These are phyloP conservation scores for Ettlia oleoabundans DNA, from an alignment of 139 green algal genomes.

Conservation along the genomic window DNA sequence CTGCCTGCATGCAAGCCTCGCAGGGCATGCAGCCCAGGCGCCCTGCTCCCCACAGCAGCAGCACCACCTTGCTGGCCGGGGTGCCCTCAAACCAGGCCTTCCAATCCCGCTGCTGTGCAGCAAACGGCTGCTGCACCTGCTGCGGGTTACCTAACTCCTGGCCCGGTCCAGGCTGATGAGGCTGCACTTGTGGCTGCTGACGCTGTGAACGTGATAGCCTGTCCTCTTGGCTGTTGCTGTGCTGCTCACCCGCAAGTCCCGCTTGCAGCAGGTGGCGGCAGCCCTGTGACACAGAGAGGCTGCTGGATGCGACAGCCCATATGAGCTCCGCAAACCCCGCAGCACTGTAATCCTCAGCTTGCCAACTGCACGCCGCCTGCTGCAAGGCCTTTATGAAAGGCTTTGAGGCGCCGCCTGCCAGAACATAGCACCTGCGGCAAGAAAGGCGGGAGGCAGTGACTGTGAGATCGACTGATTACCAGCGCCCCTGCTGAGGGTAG, in stretches of 20 bases:
- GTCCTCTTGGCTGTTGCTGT: neutral
- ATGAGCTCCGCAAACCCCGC: conserved; percentile 10
- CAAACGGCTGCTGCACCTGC: neutral
- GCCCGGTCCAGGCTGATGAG: neutral
- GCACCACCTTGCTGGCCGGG: neutral
- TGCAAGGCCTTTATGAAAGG: conserved; percentile 1
- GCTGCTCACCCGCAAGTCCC: neutral
- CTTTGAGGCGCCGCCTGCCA: conserved; percentile 27
- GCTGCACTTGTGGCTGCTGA: neutral
- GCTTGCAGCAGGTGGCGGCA: neutral
- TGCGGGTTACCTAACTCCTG: neutral
- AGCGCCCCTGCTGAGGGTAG: too few species aligned
- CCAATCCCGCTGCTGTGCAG: conserved; percentile 9
- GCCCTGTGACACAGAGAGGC: neutral
- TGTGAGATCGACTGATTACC: too few species aligned
- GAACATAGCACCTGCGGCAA: conserved; percentile 22
- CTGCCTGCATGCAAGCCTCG: neutral
- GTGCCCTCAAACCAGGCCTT: conserved; percentile 11
- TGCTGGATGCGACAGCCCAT: neutral
- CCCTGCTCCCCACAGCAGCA: conserved; percentile 4
- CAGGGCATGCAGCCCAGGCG: conserved; percentile 9
- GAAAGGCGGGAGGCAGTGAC: neutral
- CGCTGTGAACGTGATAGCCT: neutral
- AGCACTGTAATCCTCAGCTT: neutral
- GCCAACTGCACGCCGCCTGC: neutral